These are phyloP conservation scores for Botrytis hyacinthi DNA, from an alignment of 2,329 filamentous ascomycete genomes.

Conservation along the genomic window DNA sequence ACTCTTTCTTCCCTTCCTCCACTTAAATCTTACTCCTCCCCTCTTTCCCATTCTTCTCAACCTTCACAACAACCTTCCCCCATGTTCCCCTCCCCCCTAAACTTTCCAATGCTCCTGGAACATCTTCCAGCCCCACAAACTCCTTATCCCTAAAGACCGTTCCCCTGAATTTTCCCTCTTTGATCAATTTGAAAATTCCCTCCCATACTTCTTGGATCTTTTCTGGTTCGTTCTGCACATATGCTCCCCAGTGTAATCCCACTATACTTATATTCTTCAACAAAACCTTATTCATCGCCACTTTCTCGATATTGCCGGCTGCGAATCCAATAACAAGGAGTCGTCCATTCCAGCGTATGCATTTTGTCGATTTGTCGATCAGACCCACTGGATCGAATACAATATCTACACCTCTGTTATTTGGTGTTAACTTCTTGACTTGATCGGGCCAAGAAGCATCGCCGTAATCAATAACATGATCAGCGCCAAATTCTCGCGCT, in stretches of 20 bases:
- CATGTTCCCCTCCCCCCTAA: constrained; percentile 81
- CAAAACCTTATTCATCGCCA: constrained; percentile 87
- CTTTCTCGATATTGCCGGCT: constrained; percentile 81
- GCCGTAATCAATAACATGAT: constrained; percentile 77
- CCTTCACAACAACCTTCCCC: constrained; percentile 92
- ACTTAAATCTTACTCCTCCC: constrained; percentile 54
- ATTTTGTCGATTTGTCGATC: constrained; percentile 84
- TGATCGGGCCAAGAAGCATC: constrained; percentile 60
- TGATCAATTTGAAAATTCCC: constrained; percentile 75
- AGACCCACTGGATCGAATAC: constrained; percentile 94
- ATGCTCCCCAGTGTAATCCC: constrained; percentile 89
- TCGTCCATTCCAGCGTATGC: constrained; percentile 88
- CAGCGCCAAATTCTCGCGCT: constrained; percentile 77
- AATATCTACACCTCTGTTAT: constrained; percentile 72
- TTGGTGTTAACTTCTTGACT: constrained; percentile 76
- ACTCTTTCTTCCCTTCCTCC: background rate
- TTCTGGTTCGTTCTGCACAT: constrained; percentile 69
- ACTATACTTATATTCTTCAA: constrained; percentile 92
- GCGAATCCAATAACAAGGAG: constrained; percentile 89
- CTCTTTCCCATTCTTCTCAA: constrained; percentile 63
- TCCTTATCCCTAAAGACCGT: constrained; percentile 80
- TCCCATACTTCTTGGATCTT: constrained; percentile 74
- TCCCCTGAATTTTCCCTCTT: constrained; percentile 72
- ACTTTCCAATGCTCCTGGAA: constrained; percentile 73
- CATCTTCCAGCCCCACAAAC: constrained; percentile 77